Base-by-base conservation (phyloP, 78 protist species). In the Cavenderia fasciculata region DNA sequence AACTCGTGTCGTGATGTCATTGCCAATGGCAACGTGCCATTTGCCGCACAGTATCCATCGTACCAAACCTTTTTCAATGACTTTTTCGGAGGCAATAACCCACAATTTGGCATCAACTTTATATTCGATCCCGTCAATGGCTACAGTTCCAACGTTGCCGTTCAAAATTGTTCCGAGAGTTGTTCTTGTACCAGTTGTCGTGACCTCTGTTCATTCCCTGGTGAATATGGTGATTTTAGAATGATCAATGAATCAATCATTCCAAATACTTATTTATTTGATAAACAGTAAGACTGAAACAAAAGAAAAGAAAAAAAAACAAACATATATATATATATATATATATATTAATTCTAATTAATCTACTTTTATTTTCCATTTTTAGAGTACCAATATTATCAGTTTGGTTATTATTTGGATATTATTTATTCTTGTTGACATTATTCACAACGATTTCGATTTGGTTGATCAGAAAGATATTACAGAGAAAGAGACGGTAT, bases 171-270 rank as follows among this genome's bases (percentile, higher is more conserved):
- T n/a, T n/a, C n/a, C n/a, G 78, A 51, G 3, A 21, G 34, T 19
- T 82, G 90, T 68, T 52, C 90, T 5, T 82, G 90, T 68, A 70
- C 52, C n/a, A 31, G 21, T 29, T 82, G 90, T 57, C 33, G 78
- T 6, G 77, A 68, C 18, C 16, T 49, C 33, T 82, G 90, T 82
- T 18, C 25, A 14, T 7, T 34, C 2, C 59, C 78, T 14, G 77
- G 59, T 0, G 40, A 33, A 1, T 0, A 56, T 3, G 27, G 46
- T 7, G 71, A 69, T 21, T 18, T 82, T 3, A 74, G 19, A 10
- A 31, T n/a, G n/a, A n/a, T 82, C 23, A 82, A 82, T 44, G 33
- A 65, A 21, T 27, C 90, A 11, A 31, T 82, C 11, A n/a, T n/a
- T n/a, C 76, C 90, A 27, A 41, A 29, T n/a, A 82, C 78, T 56